Conservation (phyloP, 2,329 filamentous ascomycete genomes). For the Neopestalotiopsis clavispora region DNA sequence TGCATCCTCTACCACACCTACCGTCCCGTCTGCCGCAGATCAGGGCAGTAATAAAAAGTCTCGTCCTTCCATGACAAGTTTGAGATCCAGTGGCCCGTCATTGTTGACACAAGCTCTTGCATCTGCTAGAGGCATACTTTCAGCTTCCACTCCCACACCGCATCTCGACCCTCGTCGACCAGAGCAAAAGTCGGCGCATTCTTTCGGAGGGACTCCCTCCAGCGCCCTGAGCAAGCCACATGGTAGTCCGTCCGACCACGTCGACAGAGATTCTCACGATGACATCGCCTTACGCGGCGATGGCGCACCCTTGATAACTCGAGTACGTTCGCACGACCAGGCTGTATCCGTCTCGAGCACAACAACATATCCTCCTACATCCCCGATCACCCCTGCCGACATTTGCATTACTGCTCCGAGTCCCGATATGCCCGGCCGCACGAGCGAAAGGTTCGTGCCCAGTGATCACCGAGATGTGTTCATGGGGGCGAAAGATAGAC, state of each 20-base stretch:
- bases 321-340: conserved; percentile 31
- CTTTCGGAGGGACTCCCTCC: conserved; percentile 26
- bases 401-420: conserved; percentile 20
- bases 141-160: conserved; percentile 25
- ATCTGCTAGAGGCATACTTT: conserved; percentile 58
- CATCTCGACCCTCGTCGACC: conserved; percentile 31
- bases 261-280: conserved; percentile 36
- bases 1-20: conserved; percentile 15
- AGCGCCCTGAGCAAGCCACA: conserved; percentile 26
- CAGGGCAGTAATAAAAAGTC: conserved; percentile 51
- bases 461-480: conserved; percentile 41
- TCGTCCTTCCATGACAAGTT: conserved; percentile 45
- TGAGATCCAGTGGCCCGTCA: conserved; percentile 56
- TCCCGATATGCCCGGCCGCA: conserved; percentile 36
- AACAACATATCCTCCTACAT: conserved; percentile 19
- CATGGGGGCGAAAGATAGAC: conserved; percentile 36
- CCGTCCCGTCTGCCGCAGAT: conserved; percentile 34
- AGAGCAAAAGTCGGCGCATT: conserved; percentile 27
- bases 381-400: conserved; percentile 23
- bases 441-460: conserved; percentile 39
- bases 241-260: conserved; percentile 24
- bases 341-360: conserved; percentile 27
- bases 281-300: conserved; percentile 39
- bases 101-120: conserved; percentile 63
- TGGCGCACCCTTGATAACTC: conserved; percentile 41